Evolutionary conservation across 495 filamentous ascomycete species (phyloP).

Genomic region (Xylaria sp.): DNA sequence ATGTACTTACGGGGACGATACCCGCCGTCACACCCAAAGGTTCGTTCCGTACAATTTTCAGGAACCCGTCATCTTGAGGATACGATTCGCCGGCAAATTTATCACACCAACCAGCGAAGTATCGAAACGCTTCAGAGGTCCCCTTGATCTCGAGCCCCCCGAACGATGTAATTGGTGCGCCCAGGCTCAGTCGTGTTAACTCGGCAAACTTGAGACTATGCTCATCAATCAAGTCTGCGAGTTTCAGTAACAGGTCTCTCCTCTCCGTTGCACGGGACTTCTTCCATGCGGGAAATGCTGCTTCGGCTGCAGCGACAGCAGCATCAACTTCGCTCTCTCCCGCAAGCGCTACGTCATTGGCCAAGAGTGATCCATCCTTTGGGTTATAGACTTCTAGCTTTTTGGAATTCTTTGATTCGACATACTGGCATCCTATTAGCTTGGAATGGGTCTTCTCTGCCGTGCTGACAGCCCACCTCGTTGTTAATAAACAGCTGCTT

Average conservation of each 20-base stretch:
- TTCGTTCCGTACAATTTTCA: constrained; percentile 51
- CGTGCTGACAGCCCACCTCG: constrained; percentile 32
- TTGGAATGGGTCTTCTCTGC: neutral
- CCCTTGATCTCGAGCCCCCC: constrained; percentile 39
- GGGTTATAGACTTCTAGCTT: constrained; percentile 51
- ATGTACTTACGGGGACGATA: constrained; percentile 44
- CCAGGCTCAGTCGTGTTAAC: constrained; percentile 44
- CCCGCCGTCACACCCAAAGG: constrained; percentile 51
- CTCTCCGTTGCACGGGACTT: constrained; percentile 44
- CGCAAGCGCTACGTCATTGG: constrained; percentile 58
- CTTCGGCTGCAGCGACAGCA: constrained; percentile 56
- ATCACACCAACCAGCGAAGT: constrained; percentile 56
- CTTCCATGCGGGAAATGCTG: constrained; percentile 63
- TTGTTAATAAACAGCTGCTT: constrained; percentile 56
- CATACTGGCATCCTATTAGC: constrained; percentile 35
- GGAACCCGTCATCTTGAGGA: constrained; percentile 53
- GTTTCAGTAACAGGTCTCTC: constrained; percentile 43
- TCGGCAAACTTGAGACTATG: constrained; percentile 41
- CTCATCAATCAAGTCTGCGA: constrained; percentile 50
- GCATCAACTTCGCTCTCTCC: constrained; percentile 61
- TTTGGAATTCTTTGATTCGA: constrained; percentile 47
- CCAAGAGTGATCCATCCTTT: constrained; percentile 45
- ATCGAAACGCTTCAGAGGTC: constrained; percentile 41
- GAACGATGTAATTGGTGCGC: constrained; percentile 42
- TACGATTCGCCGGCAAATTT: constrained; percentile 53